phyloP scores from a whole-genome alignment of 257 asterid genomes.

The Scutellaria minor region DNA sequence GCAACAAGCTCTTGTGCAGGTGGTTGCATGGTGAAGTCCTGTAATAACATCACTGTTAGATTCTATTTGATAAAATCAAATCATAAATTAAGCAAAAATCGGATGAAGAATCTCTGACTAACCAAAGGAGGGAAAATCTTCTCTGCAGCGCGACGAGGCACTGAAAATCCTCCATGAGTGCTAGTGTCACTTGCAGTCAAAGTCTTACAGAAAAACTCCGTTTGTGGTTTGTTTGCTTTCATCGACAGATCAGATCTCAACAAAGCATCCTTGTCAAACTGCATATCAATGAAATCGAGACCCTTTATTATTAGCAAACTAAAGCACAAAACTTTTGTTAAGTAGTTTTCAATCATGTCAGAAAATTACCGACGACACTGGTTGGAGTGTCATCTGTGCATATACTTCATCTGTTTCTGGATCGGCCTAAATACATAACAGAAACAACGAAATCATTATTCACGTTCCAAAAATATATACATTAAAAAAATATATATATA shows the following conservation, averaged over 20 bases:
- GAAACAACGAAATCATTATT: conserved; percentile 9
- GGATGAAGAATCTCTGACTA: conserved; percentile 24
- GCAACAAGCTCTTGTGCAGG: conserved; percentile 95
- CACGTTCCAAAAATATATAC: conserved; percentile 12
- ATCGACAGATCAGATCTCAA: conserved; percentile 82
- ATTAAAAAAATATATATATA: not conserved
- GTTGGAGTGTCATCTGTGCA: conserved; percentile 95
- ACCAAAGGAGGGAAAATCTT: conserved; percentile 91
- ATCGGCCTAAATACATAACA: conserved; percentile 66
- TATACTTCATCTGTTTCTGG: conserved; percentile 95
- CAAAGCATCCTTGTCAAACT: conserved; percentile 94
- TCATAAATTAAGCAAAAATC: not conserved
- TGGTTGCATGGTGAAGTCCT: conserved; percentile 96
- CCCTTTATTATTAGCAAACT: not conserved
- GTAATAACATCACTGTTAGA: conserved; percentile 1
- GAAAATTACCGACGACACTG: conserved; percentile 68
- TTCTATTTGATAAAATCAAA: not conserved
- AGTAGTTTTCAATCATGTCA: not conserved
- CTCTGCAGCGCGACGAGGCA: conserved; percentile 98
- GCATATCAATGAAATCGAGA: conserved; percentile 35
- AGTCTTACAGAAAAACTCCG: conserved; percentile 94
- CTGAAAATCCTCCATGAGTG: conserved; percentile 99
- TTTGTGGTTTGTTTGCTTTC: conserved; percentile 74
- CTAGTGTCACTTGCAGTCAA: conserved; percentile 98
- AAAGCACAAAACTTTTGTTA: not conserved